Evolutionary conservation across 2,329 filamentous ascomycete species (phyloP).

Genomic region (Lachnellula willkommii): DNA sequence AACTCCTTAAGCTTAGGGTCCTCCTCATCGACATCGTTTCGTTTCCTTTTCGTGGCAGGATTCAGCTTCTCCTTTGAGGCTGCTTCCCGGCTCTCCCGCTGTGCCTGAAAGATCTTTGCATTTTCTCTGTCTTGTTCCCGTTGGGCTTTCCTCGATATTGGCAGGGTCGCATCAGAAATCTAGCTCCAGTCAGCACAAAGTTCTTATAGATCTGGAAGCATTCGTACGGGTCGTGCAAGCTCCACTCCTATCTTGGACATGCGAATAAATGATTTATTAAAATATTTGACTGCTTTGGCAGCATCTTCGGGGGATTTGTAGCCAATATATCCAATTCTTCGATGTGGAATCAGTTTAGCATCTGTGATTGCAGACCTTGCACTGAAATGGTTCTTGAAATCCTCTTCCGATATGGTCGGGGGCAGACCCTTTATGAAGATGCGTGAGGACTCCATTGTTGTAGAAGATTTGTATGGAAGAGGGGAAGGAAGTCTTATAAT

Average conservation of each 20-base stretch:
- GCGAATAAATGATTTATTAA: slow-evolving; percentile 90
- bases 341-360: slow-evolving; percentile 81
- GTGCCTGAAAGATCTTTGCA: slow-evolving; percentile 19
- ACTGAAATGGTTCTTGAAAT: slow-evolving; percentile 86
- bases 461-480: background rate
- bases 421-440: slow-evolving; percentile 80
- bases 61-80: slow-evolving; percentile 34
- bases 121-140: slow-evolving; percentile 31
- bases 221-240: slow-evolving; percentile 71
- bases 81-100: slow-evolving; percentile 11
- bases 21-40: slow-evolving; percentile 50
- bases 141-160: slow-evolving; percentile 35
- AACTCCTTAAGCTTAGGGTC: slow-evolving; percentile 85
- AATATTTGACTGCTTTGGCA: slow-evolving; percentile 80
- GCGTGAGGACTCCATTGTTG: slow-evolving; percentile 48
- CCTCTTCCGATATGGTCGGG: slow-evolving; percentile 75
- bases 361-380: slow-evolving; percentile 75
- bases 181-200: slow-evolving; percentile 15
- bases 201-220: background rate
- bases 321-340: slow-evolving; percentile 92
- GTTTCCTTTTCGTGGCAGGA: slow-evolving; percentile 57
- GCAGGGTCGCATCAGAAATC: slow-evolving; percentile 34
- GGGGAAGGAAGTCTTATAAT: background rate
- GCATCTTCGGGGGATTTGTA: slow-evolving; percentile 82
- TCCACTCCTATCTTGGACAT: slow-evolving; percentile 94